Evolutionary conservation across 768 basidiomycete species (phyloP).

Genomic region (Tylopilus subfusipes): DNA sequence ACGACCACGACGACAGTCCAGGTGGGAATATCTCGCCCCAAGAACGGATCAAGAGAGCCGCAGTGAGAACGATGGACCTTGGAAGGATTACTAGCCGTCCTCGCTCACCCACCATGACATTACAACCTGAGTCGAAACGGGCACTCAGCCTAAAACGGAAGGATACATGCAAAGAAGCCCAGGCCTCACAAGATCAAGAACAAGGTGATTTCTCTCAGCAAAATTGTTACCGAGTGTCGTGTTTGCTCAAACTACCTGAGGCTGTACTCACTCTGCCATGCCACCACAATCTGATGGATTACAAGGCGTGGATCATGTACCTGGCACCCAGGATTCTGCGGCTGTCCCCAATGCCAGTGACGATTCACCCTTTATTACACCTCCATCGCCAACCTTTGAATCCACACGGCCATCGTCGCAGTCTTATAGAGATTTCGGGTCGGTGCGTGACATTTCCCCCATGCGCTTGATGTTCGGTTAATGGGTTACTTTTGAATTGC

Average conservation of each 20-base stretch:
- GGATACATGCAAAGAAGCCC: slow-evolving; percentile 44
- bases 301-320: slow-evolving; percentile 3
- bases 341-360: slow-evolving; percentile 30
- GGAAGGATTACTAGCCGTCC: slow-evolving; percentile 51
- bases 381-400: slow-evolving; percentile 58
- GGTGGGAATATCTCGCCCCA: slow-evolving; percentile 31
- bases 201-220: slow-evolving; percentile 32
- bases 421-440: slow-evolving; percentile 65
- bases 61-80: slow-evolving; percentile 60
- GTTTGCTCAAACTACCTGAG: slow-evolving; percentile 15
- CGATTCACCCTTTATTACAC: slow-evolving; percentile 68
- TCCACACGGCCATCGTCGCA: slow-evolving; percentile 44
- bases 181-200: slow-evolving; percentile 20
- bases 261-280: slow-evolving; percentile 4
- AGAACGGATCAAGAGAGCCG: slow-evolving; percentile 52
- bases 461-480: not conserved
- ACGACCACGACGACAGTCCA: slow-evolving; percentile 28
- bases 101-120: slow-evolving; percentile 25
- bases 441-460: slow-evolving; percentile 44
- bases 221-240: slow-evolving; percentile 6
- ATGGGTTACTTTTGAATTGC: slow-evolving; percentile 8
- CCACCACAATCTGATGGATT: slow-evolving; percentile 22
- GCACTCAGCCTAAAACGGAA: slow-evolving; percentile 55
- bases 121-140: slow-evolving; percentile 43
- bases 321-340: slow-evolving; percentile 5